These are phyloP conservation scores for Cryptococcus sp. DNA, from an alignment of 1,284 basidiomycete genomes.

Conservation along the genomic window DNA sequence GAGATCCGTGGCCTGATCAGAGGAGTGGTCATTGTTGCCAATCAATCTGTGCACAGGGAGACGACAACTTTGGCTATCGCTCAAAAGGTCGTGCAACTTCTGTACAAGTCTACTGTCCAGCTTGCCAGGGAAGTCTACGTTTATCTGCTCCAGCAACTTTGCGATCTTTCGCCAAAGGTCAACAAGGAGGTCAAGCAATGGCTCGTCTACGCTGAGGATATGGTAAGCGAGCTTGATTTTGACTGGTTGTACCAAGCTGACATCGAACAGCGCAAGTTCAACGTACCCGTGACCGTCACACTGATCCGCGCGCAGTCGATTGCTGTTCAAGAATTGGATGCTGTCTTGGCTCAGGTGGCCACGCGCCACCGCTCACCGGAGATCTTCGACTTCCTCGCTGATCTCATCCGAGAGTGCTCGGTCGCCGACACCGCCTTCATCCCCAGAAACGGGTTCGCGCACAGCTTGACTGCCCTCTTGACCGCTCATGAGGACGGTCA, in stretches of 20 bases:
- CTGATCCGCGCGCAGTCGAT: conserved; percentile 83
- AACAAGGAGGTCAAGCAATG: conserved; percentile 96
- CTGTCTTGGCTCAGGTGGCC: conserved; percentile 87
- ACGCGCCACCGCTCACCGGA: conserved; percentile 70
- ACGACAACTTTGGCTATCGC: conserved; percentile 89
- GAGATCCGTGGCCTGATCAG: conserved; percentile 82
- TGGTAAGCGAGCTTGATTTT: conserved; percentile 60
- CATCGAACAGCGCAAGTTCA: conserved; percentile 78
- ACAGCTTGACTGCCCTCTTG: conserved; percentile 78
- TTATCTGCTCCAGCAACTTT: conserved; percentile 82
- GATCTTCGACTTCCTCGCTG: conserved; percentile 79
- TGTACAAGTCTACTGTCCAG: conserved; percentile 81
- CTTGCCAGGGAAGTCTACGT: conserved; percentile 90
- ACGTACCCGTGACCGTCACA: conserved; percentile 88
- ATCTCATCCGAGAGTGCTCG: conserved; percentile 83
- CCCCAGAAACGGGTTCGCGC: conserved; percentile 75
- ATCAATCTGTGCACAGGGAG: conserved; percentile 74
- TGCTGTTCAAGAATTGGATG: conserved; percentile 77
- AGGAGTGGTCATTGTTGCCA: conserved; percentile 76
- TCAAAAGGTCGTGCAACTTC: conserved; percentile 61
- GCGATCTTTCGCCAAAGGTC: conserved; percentile 85
- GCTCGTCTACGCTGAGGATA: conserved; percentile 95
- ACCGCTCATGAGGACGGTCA: conserved; percentile 56
- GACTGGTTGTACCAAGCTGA: conserved; percentile 4
- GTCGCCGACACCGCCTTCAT: conserved; percentile 73